Conservation (phyloP, 2,329 filamentous ascomycete genomes). For the Fusarium nematophilum region DNA sequence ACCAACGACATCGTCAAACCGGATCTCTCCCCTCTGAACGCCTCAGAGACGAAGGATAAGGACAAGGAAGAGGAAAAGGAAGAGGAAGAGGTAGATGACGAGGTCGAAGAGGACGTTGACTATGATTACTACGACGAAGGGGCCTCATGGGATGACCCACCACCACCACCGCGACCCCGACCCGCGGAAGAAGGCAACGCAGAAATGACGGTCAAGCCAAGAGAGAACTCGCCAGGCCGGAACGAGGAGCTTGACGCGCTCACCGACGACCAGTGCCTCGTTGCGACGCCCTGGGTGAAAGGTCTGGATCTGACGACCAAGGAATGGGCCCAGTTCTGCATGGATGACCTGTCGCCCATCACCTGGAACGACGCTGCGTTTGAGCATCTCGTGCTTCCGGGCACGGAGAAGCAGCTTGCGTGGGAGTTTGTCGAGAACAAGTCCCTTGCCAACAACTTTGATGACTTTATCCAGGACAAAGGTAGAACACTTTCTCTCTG, state of each 20-base stretch:
- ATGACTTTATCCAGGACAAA: slow-evolving; percentile 52
- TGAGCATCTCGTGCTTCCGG: slow-evolving; percentile 51
- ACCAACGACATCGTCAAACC: slow-evolving; percentile 47
- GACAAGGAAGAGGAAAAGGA: not conserved
- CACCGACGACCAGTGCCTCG: slow-evolving; percentile 49
- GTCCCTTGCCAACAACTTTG: slow-evolving; percentile 42
- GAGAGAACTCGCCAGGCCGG: slow-evolving; percentile 7
- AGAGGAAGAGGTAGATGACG: not conserved
- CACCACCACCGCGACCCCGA: too few relatives aligned
- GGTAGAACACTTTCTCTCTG: not conserved
- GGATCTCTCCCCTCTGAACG: slow-evolving; percentile 27
- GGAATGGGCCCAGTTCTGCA: slow-evolving; percentile 21
- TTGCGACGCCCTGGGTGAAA: slow-evolving; percentile 52
- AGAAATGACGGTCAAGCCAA: slow-evolving; percentile 4
- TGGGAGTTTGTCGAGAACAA: slow-evolving; percentile 55
- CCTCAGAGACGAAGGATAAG: not conserved
- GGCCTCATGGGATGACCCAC: too few relatives aligned
- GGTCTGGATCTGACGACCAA: slow-evolving; percentile 53
- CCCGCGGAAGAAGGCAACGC: not conserved
- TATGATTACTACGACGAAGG: too few relatives aligned
- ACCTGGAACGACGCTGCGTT: slow-evolving; percentile 52
- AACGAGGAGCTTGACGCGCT: slow-evolving; percentile 43
- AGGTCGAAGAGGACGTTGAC: not conserved
- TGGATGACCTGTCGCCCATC: not conserved
- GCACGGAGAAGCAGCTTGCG: slow-evolving; percentile 51